Conservation (phyloP, 2,329 filamentous ascomycete genomes). For the Xylariales sp. region DNA sequence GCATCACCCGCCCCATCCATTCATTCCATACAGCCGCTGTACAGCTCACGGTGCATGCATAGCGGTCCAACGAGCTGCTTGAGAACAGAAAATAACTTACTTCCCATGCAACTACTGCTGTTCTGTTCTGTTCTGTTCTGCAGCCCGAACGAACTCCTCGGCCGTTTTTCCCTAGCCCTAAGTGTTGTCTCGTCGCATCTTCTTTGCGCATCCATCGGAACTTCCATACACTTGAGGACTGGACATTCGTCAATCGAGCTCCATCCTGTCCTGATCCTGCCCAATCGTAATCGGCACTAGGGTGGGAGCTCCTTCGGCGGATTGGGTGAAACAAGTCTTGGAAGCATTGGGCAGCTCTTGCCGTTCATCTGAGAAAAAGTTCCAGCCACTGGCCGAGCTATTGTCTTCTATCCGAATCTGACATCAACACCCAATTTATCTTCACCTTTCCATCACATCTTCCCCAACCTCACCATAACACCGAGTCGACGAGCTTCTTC, state of each 20-base stretch:
- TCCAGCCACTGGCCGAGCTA: conserved; percentile 7
- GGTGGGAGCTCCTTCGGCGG: too few species aligned
- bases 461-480: neutral
- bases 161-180: too few species aligned
- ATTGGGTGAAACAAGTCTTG: too few species aligned
- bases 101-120: too few species aligned
- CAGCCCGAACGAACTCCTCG: too few species aligned
- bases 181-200: too few species aligned
- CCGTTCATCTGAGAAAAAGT: conserved; percentile 3
- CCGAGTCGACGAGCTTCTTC: too few species aligned
- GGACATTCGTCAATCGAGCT: neutral
- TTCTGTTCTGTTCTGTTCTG: too few species aligned
- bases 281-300: too few species aligned
- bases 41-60: conserved; percentile 7
- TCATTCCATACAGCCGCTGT: neutral
- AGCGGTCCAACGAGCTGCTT: conserved; percentile 6
- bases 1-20: conserved; percentile 1
- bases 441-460: neutral
- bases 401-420: neutral
- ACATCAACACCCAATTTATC: neutral
- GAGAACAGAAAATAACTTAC: too few species aligned
- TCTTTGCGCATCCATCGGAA: too few species aligned
- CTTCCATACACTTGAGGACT: neutral
- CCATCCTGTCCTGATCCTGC: neutral
- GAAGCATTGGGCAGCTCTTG: conserved; percentile 9